Evolutionary conservation across 139 green algal genomes (phyloP), one percentile per base, ranked within the genome.

Genomic region (Coelastrella sp.): DNA sequence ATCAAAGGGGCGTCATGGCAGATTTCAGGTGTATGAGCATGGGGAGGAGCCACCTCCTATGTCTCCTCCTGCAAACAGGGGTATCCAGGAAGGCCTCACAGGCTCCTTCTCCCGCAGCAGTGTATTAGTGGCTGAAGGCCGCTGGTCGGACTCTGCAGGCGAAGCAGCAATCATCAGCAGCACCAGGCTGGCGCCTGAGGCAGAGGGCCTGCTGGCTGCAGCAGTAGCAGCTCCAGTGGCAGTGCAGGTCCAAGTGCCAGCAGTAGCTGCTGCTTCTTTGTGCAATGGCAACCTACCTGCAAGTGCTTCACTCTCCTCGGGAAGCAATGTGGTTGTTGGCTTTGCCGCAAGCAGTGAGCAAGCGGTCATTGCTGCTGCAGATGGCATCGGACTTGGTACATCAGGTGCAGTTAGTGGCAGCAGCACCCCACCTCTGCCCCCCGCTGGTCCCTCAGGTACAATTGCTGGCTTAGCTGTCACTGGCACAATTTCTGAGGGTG

Each of bases 21-120:
- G 96, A 4, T 98, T 98, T 91, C 94, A 97, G 82, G 93, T 98
- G 72, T 97, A 96, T 59, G 92, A 94, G 87, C 85, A 87, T 15
- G 90, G 88, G 10, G 86, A 90, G 17, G 76, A 90, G 72, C 88
- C 90, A 20, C 88, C 92, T 6, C 90, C 90, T 8, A 90, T 93
- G 84, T 91, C 92, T 6, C 91, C 91, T 7, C 74, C 85, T 24
- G 63, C 87, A 9, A 68, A 25, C 49, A 90, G 22, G 15, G 87
- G 56, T 9, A 14, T 88, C 20, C 68, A 66, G 22, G 84, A 84
- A 17, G 27, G 85, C 25, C 19, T 66, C 20, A 58, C 87, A 27
- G 25, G 84, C 12, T 75, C 70, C 3, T 90, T 83, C 58, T 72
- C 85, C 24, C 59, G 73, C 27, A 59, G 70, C 11, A 49, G 66